A percentile compares a stretch with the other conserved stretches of the same genome.
These are phyloP conservation scores for Cryptococcus amylolentus DNA, from an alignment of 1,284 basidiomycete genomes.

Conservation along the genomic window DNA sequence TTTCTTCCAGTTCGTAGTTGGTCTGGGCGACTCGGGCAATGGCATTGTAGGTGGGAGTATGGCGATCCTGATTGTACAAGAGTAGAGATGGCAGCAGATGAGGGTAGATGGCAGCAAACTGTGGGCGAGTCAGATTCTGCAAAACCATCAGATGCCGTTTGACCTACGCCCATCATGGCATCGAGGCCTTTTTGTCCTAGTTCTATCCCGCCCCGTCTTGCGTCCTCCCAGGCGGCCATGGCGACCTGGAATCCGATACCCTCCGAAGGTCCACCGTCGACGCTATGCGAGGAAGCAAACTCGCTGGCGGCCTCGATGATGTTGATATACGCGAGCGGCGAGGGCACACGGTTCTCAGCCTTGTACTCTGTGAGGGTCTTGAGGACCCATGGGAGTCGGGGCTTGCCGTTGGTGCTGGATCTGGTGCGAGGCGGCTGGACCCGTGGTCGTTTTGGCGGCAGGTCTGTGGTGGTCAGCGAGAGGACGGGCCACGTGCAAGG, in stretches of 20 bases:
- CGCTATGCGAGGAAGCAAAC: constrained; percentile 11
- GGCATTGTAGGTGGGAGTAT: constrained; percentile 18
- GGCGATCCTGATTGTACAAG: constrained; percentile 10
- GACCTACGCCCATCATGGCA: constrained; percentile 30
- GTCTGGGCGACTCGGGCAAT: constrained; percentile 19
- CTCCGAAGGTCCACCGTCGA: constrained; percentile 8
- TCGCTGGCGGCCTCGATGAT: constrained; percentile 33
- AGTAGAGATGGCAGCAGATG: constrained; percentile 33
- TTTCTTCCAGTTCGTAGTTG: constrained; percentile 24
- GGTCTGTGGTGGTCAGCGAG: not conserved
- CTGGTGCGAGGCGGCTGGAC: not conserved
- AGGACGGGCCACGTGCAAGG: not conserved
- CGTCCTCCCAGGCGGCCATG: constrained; percentile 34
- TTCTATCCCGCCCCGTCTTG: constrained; percentile 31
- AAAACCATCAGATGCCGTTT: not conserved
- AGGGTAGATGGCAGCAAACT: constrained; percentile 26
- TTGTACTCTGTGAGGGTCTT: constrained; percentile 22
- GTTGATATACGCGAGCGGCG: constrained; percentile 29
- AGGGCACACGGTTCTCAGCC: constrained; percentile 20
- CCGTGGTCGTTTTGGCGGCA: not conserved
- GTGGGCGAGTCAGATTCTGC: not conserved
- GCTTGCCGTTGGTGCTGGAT: not conserved
- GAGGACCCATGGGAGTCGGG: constrained; percentile 15
- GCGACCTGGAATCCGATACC: constrained; percentile 37
- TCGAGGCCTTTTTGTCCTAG: constrained; percentile 31